A percentile compares a stretch with the other conserved stretches of the same genome.
Conservation (phyloP, 2,329 filamentous ascomycete species). For the Tolypocladium ophioglossoides region DNA sequence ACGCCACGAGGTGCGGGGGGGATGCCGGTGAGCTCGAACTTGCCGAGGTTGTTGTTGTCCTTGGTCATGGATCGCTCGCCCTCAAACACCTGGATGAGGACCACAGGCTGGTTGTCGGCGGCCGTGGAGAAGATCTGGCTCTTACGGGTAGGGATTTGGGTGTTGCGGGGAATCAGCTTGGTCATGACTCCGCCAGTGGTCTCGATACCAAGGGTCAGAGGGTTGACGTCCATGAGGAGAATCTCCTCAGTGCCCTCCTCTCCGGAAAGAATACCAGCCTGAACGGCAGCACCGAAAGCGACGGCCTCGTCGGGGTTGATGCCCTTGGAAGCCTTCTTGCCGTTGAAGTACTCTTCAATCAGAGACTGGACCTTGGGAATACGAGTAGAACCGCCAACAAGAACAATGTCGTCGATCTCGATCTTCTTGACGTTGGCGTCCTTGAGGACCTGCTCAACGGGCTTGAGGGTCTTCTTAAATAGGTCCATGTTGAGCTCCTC, state of each 20-base stretch:
- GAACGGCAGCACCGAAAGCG: conserved; percentile 92
- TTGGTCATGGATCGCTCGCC: conserved; percentile 91
- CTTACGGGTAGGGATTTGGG: conserved; percentile 90
- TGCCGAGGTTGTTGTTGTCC: conserved; percentile 94
- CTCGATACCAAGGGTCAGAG: conserved; percentile 91
- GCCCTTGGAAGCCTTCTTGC: conserved; percentile 98
- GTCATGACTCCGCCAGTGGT: conserved; percentile 97
- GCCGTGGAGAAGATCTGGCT: conserved; percentile 96
- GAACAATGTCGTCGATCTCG: conserved; percentile 91
- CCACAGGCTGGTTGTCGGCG: conserved; percentile 91
- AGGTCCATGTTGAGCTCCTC: conserved; percentile 98
- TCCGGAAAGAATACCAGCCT: conserved; percentile 89
- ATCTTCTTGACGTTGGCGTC: conserved; percentile 95
- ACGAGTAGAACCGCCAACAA: conserved; percentile 97
- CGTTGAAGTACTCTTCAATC: conserved; percentile 88
- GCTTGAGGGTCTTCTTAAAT: conserved; percentile 99
- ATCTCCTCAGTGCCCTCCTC: conserved; percentile 71
- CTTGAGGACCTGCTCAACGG: conserved; percentile 96
- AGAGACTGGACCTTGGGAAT: conserved; percentile 95
- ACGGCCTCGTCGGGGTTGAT: conserved; percentile 99
- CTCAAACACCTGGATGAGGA: conserved; percentile 92
- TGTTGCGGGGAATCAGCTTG: conserved; percentile 91
- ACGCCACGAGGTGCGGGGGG: conserved; percentile 91
- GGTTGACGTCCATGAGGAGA: conserved; percentile 96
- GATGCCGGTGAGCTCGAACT: conserved; percentile 96